Percentiles rank a stretch among this genome's conserved stretches.
phyloP scores from a whole-genome alignment of 169 alveolate species.

The Plasmodium gonderi region DNA sequence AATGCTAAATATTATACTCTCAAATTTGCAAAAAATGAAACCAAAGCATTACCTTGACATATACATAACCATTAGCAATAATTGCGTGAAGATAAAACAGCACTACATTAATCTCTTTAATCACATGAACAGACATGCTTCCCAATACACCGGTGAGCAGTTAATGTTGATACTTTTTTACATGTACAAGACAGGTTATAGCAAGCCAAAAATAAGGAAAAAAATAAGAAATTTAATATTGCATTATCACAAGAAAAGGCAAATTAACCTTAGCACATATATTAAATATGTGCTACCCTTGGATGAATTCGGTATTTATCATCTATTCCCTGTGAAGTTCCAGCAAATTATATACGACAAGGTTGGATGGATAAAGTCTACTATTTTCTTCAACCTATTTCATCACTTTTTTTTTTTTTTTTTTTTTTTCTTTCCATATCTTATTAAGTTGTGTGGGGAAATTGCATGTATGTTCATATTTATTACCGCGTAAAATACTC shows the following conservation, averaged over 20 bases:
- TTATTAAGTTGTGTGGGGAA: too few species aligned
- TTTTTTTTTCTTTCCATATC: too few species aligned
- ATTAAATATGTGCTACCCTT: conserved; percentile 49
- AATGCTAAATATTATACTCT: neutral
- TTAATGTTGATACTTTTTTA: conserved; percentile 53
- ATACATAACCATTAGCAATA: conserved; percentile 41
- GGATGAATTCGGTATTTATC: conserved; percentile 71
- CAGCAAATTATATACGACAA: conserved; percentile 39
- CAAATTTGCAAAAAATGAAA: conserved; percentile 25
- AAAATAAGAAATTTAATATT: conserved; percentile 63
- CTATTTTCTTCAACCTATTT: too few species aligned
- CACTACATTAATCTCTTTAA: conserved; percentile 45
- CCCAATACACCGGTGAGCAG: conserved; percentile 19
- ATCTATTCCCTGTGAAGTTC: conserved; percentile 53
- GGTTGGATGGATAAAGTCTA: too few species aligned
- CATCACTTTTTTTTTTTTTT: too few species aligned
- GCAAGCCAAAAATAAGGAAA: conserved; percentile 72
- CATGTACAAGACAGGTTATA: conserved; percentile 74
- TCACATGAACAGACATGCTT: conserved; percentile 57
- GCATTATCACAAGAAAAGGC: conserved; percentile 43
- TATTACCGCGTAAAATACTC: neutral
- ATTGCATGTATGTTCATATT: too few species aligned
- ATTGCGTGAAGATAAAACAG: conserved; percentile 15
- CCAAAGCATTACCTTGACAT: conserved; percentile 36
- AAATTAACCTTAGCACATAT: conserved; percentile 23